These are phyloP conservation scores for Fusarium verticillioides DNA, from an alignment of 2,329 filamentous ascomycete genomes.

Conservation along the genomic window DNA sequence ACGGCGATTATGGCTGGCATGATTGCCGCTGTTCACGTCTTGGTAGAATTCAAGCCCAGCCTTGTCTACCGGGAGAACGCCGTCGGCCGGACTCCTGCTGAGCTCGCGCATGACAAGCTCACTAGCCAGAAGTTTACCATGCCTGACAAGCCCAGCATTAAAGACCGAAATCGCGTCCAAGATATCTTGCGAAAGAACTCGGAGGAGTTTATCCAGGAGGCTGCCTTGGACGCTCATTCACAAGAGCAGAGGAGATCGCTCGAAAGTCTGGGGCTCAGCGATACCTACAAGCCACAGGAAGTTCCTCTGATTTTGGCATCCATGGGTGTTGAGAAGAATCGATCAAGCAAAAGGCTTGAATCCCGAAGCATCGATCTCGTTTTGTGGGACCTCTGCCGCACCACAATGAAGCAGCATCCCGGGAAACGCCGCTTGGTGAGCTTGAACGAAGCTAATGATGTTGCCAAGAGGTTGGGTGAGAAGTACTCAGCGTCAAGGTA, in stretches of 20 bases:
- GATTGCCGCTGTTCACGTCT: conserved; percentile 51
- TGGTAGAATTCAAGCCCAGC: conserved; percentile 67
- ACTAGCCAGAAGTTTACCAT: conserved; percentile 52
- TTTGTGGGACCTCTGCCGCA: conserved; percentile 51
- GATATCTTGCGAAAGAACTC: conserved; percentile 10
- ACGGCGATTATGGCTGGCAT: conserved; percentile 57
- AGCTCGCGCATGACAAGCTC: conserved; percentile 70
- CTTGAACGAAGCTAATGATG: conserved; percentile 67
- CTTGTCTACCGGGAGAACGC: conserved; percentile 79
- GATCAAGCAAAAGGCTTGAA: conserved; percentile 5
- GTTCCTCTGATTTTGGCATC: conserved; percentile 42
- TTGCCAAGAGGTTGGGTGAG: conserved; percentile 66
- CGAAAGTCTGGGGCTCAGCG: conserved; percentile 43
- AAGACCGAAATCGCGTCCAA: not conserved
- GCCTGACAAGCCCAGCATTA: conserved; percentile 21
- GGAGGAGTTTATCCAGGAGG: conserved; percentile 25
- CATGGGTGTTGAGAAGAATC: conserved; percentile 41
- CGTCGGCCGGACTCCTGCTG: conserved; percentile 77
- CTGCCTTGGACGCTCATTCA: conserved; percentile 18
- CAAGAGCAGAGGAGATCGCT: conserved; percentile 35
- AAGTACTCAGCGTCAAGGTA: conserved; percentile 54
- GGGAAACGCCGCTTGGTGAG: conserved; percentile 62
- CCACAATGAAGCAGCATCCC: conserved; percentile 46
- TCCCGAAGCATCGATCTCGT: conserved; percentile 32
- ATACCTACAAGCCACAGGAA: conserved; percentile 43